A percentile compares a stretch with the other conserved stretches of the same genome.
These are phyloP conservation scores for Naganishia onofrii DNA, from an alignment of 768 basidiomycete genomes.

Conservation along the genomic window DNA sequence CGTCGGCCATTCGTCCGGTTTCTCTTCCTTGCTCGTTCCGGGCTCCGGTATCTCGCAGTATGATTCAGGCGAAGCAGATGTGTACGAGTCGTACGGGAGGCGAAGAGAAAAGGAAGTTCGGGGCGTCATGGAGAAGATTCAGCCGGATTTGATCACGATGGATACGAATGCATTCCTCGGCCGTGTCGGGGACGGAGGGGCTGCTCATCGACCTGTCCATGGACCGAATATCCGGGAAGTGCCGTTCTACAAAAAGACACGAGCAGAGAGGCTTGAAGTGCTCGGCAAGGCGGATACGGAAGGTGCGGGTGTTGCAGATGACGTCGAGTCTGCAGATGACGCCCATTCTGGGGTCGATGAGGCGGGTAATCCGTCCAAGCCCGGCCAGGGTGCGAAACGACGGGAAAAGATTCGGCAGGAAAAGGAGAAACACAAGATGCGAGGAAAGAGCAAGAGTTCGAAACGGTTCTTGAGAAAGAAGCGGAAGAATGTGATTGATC, in stretches of 20 bases:
- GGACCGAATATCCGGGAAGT: slow-evolving; percentile 39
- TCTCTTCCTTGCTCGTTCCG: slow-evolving; percentile 83
- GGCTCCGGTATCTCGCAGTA: slow-evolving; percentile 93
- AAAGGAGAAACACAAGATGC: slow-evolving; percentile 69
- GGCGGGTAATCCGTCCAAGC: slow-evolving; percentile 49
- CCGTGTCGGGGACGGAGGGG: slow-evolving; percentile 35
- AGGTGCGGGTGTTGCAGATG: slow-evolving; percentile 59
- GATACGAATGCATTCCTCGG: slow-evolving; percentile 53
- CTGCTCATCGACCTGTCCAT: slow-evolving; percentile 2
- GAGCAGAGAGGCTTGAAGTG: slow-evolving; percentile 72
- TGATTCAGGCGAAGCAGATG: slow-evolving; percentile 89
- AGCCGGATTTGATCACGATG: slow-evolving; percentile 82
- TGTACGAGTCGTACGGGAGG: slow-evolving; percentile 79
- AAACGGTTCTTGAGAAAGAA: slow-evolving; percentile 83
- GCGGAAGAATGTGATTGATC: slow-evolving; percentile 91
- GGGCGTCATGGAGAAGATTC: slow-evolving; percentile 86
- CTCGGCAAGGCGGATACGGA: slow-evolving; percentile 61
- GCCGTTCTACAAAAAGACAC: slow-evolving; percentile 70
- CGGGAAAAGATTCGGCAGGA: slow-evolving; percentile 53
- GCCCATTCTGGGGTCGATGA: slow-evolving; percentile 42
- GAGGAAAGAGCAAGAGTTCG: slow-evolving; percentile 75
- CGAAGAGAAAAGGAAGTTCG: slow-evolving; percentile 88
- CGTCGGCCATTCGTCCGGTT: slow-evolving; percentile 58
- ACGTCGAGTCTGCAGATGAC: slow-evolving; percentile 59
- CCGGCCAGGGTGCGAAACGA: slow-evolving; percentile 52